Percentiles rank a stretch among this genome's conserved stretches.
phyloP scores from a whole-genome alignment of 805 yeast species.

The Naumovozyma castellii region DNA sequence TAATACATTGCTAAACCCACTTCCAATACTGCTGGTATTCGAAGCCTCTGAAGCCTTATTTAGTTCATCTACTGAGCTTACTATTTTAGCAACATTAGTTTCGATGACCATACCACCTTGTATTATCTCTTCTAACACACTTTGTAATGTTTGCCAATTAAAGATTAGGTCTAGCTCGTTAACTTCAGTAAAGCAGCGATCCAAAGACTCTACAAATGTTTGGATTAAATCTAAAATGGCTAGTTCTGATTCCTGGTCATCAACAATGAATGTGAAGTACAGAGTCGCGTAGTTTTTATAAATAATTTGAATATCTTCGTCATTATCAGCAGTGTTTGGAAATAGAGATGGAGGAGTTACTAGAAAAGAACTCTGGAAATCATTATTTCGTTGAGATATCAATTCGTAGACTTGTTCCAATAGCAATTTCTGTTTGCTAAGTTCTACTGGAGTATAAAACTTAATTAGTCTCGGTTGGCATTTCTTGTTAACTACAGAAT shows the following conservation, averaged over 20 bases:
- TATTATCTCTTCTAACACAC: slow-evolving; percentile 82
- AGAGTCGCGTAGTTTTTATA: slow-evolving; percentile 91
- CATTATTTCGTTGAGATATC: slow-evolving; percentile 53
- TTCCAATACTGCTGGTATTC: slow-evolving; percentile 16
- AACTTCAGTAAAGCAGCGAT: slow-evolving; percentile 86
- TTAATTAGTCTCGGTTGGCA: slow-evolving; percentile 84
- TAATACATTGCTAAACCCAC: slow-evolving; percentile 23
- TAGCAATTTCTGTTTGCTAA: slow-evolving; percentile 69
- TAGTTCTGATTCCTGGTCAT: slow-evolving; percentile 88
- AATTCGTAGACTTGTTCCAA: slow-evolving; percentile 75
- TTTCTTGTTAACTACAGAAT: slow-evolving; percentile 61
- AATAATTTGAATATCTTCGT: slow-evolving; percentile 75
- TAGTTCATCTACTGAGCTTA: slow-evolving; percentile 61
- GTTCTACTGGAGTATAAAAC: slow-evolving; percentile 86
- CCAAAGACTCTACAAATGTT: slow-evolving; percentile 91
- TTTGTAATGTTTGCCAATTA: slow-evolving; percentile 94
- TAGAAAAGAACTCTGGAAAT: slow-evolving; percentile 76
- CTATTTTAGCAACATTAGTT: slow-evolving; percentile 73
- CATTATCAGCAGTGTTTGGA: slow-evolving; percentile 21
- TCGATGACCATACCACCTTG: slow-evolving; percentile 99
- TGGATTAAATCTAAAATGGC: slow-evolving; percentile 92
- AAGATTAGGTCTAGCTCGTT: slow-evolving; percentile 95
- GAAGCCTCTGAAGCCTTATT: slow-evolving; percentile 21
- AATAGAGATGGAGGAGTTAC: slow-evolving; percentile 74
- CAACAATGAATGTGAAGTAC: slow-evolving; percentile 93